Conservation (phyloP, 176 grass and related monocot species). For the Bothriochloa decipiens region DNA sequence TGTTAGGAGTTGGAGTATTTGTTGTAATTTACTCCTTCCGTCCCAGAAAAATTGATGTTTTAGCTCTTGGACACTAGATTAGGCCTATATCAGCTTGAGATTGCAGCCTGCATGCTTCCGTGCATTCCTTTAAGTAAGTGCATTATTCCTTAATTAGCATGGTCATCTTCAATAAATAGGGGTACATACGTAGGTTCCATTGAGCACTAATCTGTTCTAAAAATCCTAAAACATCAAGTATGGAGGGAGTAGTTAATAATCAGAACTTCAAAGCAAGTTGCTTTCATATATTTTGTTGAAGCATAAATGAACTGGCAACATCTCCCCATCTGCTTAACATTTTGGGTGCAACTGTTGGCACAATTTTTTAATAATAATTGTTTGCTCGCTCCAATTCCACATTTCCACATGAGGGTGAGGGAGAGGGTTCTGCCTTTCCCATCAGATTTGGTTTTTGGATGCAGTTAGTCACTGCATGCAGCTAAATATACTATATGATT, state of each 20-base stretch:
- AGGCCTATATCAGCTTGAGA: not conserved
- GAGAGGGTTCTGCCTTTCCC: not conserved
- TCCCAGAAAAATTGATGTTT: not conserved
- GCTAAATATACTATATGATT: not conserved
- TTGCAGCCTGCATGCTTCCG: not conserved
- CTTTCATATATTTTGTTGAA: conserved; percentile 17
- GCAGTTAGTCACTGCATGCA: not conserved
- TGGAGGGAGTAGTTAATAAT: conserved; percentile 16
- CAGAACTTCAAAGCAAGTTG: conserved; percentile 25
- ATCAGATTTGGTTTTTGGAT: not conserved
- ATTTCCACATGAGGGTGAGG: not conserved
- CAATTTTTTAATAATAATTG: not conserved
- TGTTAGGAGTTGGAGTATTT: conserved; percentile 34
- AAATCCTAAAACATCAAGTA: not conserved
- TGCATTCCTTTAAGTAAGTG: not conserved
- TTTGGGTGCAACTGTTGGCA: not conserved
- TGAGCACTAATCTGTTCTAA: not conserved
- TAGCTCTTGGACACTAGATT: not conserved
- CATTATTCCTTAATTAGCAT: not conserved
- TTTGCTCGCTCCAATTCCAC: not conserved
- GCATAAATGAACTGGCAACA: not conserved
- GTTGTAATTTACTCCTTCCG: not conserved
- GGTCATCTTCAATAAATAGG: not conserved
- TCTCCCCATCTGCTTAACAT: not conserved
- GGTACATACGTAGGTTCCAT: not conserved